Evolutionary conservation across 768 basidiomycete genomes (phyloP).

Genomic region (Calocybe indica): DNA sequence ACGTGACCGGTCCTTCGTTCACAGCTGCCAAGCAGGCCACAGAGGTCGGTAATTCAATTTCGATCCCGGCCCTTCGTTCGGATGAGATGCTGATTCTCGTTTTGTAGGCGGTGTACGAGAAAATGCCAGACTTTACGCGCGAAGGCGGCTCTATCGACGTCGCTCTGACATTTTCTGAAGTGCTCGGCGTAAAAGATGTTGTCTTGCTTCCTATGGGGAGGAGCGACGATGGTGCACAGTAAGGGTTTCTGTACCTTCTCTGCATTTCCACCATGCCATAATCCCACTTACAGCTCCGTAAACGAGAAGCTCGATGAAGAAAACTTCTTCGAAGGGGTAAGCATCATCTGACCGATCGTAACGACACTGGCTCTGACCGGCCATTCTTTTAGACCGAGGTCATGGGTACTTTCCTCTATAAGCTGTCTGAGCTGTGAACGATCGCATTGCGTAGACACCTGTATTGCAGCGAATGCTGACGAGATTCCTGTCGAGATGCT

Average conservation of each 20-base stretch:
- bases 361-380: too few relatives aligned
- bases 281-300: slow-evolving; percentile 52
- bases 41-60: slow-evolving; percentile 37
- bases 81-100: background rate
- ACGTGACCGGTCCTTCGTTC: slow-evolving; percentile 88
- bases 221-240: slow-evolving; percentile 94
- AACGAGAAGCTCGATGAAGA: slow-evolving; percentile 92
- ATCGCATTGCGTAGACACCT: too few relatives aligned
- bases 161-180: slow-evolving; percentile 89
- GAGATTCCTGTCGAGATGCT: too few relatives aligned
- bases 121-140: slow-evolving; percentile 75
- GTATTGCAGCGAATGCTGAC: too few relatives aligned
- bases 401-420: too few relatives aligned
- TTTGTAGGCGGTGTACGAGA: slow-evolving; percentile 51
- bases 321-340: slow-evolving; percentile 84
- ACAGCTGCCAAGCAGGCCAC: slow-evolving; percentile 83
- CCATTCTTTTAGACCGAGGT: too few relatives aligned
- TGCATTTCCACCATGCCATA: background rate
- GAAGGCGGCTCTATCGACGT: slow-evolving; percentile 96
- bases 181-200: slow-evolving; percentile 72
- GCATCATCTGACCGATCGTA: slow-evolving; percentile 13
- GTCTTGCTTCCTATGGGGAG: slow-evolving; percentile 89
- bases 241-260: slow-evolving; percentile 21
- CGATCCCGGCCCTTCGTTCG: too few relatives aligned
- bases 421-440: too few relatives aligned